Evolutionary conservation across 352 stramenopile genomes (phyloP).

Genomic region (Phytophthora niederhauseri): DNA sequence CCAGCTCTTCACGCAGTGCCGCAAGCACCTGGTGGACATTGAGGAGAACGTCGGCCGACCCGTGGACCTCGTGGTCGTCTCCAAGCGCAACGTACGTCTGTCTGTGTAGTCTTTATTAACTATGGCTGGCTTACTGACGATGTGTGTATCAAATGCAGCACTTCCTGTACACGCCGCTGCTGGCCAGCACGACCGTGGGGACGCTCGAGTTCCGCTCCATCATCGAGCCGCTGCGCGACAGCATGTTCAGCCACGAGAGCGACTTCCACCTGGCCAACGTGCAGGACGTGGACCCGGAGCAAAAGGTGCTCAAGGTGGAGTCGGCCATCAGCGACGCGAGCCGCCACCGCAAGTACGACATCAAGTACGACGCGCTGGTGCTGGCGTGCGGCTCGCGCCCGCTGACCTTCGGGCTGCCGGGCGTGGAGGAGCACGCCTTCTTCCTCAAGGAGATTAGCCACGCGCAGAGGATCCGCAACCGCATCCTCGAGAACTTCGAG

Average conservation of each 20-base stretch:
- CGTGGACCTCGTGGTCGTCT: slow-evolving; percentile 81
- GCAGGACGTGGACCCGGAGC: slow-evolving; percentile 74
- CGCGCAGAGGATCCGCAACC: slow-evolving; percentile 84
- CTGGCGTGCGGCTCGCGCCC: slow-evolving; percentile 93
- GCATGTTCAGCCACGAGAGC: slow-evolving; percentile 68
- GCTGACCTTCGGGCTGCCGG: slow-evolving; percentile 94
- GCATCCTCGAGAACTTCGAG: slow-evolving; percentile 95
- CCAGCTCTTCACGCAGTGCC: slow-evolving; percentile 76
- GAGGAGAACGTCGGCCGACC: slow-evolving; percentile 54
- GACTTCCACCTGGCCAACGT: slow-evolving; percentile 81
- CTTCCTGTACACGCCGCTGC: slow-evolving; percentile 98
- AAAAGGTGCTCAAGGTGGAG: slow-evolving; percentile 77
- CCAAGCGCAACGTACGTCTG: slow-evolving; percentile 73
- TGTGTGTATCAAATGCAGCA: slow-evolving; percentile 58
- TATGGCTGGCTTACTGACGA: background rate
- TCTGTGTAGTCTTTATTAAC: background rate
- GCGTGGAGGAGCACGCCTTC: slow-evolving; percentile 93
- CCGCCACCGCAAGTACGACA: slow-evolving; percentile 53
- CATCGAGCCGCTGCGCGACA: slow-evolving; percentile 95
- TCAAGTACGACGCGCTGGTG: slow-evolving; percentile 96
- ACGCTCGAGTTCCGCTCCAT: slow-evolving; percentile 98
- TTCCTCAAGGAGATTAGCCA: slow-evolving; percentile 98
- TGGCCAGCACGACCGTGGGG: slow-evolving; percentile 94
- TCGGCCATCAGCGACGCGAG: slow-evolving; percentile 52
- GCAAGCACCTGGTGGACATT: slow-evolving; percentile 78